Percentiles rank a stretch among this genome's conserved stretches.
Conservation (phyloP, 2,329 filamentous ascomycete species). For the Penicillium sp. region DNA sequence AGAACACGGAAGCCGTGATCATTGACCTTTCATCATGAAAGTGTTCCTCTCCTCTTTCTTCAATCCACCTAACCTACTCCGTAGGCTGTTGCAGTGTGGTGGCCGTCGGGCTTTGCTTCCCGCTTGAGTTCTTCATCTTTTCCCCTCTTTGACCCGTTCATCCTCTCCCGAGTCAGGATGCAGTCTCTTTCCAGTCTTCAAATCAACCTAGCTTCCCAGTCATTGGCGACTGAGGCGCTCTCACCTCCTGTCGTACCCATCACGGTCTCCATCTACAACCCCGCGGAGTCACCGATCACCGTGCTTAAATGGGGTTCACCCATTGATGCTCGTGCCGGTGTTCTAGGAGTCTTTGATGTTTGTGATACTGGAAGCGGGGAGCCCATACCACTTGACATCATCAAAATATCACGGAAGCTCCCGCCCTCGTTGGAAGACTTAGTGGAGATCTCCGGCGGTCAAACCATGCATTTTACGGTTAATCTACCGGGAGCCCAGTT, state of each 20-base stretch:
- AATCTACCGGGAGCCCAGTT: slow-evolving; percentile 29
- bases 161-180: slow-evolving; percentile 1
- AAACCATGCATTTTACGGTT: slow-evolving; percentile 21
- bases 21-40: neutral
- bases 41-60: neutral
- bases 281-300: slow-evolving; percentile 27
- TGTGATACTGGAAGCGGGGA: slow-evolving; percentile 22
- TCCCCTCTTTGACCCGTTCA: neutral
- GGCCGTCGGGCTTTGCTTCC: neutral
- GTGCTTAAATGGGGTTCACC: slow-evolving; percentile 40
- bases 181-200: slow-evolving; percentile 15
- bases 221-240: slow-evolving; percentile 13
- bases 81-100: neutral
- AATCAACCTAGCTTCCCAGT: slow-evolving; percentile 15
- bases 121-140: neutral
- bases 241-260: slow-evolving; percentile 23
- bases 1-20: neutral
- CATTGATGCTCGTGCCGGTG: slow-evolving; percentile 32
- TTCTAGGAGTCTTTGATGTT: slow-evolving; percentile 32
- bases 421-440: slow-evolving; percentile 31
- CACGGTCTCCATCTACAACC: slow-evolving; percentile 30
- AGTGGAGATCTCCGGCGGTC: slow-evolving; percentile 29
- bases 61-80: neutral
- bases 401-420: slow-evolving; percentile 35
- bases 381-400: slow-evolving; percentile 26